A percentile compares a stretch with the other conserved stretches of the same genome.
These are phyloP conservation scores for Vigna reflexopilosa DNA, from an alignment of 306 rosid genomes.

Conservation along the genomic window DNA sequence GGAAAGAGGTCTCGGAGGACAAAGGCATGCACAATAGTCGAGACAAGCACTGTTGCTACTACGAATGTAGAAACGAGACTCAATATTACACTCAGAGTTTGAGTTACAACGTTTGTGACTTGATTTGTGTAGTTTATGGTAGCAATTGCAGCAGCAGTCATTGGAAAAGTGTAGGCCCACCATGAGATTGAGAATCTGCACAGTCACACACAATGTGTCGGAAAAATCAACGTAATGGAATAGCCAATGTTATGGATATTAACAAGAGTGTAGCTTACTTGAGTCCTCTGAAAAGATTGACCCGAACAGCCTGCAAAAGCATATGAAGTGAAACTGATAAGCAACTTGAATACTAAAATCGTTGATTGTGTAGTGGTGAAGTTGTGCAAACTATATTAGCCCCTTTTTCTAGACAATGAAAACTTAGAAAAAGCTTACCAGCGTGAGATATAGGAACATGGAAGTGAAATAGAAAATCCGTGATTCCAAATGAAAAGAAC, in stretches of 20 bases:
- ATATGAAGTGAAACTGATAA: slow-evolving; percentile 26
- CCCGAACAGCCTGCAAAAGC: slow-evolving; percentile 68
- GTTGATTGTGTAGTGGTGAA: background rate
- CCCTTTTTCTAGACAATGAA: background rate
- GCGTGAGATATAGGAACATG: slow-evolving; percentile 79
- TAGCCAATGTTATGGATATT: background rate
- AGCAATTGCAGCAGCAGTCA: slow-evolving; percentile 82
- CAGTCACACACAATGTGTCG: slow-evolving; percentile 26
- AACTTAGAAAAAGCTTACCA: slow-evolving; percentile 51
- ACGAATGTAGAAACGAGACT: slow-evolving; percentile 52
- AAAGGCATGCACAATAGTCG: slow-evolving; percentile 65
- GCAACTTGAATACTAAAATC: background rate
- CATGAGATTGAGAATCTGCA: slow-evolving; percentile 77
- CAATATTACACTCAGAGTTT: slow-evolving; percentile 56
- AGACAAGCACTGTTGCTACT: slow-evolving; percentile 51
- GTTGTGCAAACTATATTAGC: background rate
- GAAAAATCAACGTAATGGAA: slow-evolving; percentile 28
- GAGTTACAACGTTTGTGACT: slow-evolving; percentile 55
- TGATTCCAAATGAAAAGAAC: slow-evolving; percentile 68
- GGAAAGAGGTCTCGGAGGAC: slow-evolving; percentile 74
- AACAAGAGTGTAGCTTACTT: slow-evolving; percentile 51
- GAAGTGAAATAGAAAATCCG: slow-evolving; percentile 72
- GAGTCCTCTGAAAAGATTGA: slow-evolving; percentile 77
- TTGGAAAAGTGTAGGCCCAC: slow-evolving; percentile 92
- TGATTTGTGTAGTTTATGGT: slow-evolving; percentile 61